Percentiles rank a stretch among this genome's conserved stretches.
Conservation (phyloP, 2,329 filamentous ascomycete species). For the Penicillium crustosum region DNA sequence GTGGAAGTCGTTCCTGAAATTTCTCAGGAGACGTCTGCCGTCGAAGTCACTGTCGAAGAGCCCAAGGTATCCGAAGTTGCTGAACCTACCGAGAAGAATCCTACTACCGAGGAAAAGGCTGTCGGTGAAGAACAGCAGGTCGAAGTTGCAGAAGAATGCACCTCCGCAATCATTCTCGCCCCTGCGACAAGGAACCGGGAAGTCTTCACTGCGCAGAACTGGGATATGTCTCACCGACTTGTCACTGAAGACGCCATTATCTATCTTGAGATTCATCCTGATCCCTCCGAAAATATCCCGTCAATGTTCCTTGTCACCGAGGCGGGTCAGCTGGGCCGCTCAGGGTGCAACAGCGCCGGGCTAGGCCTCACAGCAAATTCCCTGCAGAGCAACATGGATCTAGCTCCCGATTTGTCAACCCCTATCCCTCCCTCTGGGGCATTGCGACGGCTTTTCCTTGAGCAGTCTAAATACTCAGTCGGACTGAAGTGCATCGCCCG, state of each 20-base stretch:
- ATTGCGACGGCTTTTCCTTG: neutral
- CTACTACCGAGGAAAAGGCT: neutral
- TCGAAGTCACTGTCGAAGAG: slow-evolving; percentile 3
- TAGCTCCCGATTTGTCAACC: neutral
- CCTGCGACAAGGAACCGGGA: neutral
- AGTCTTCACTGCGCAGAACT: neutral
- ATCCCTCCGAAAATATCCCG: neutral
- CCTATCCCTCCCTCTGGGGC: neutral
- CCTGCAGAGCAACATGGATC: neutral
- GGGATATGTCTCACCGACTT: neutral
- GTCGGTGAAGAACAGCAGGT: neutral
- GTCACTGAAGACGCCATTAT: neutral
- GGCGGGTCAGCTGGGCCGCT: neutral
- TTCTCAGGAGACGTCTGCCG: slow-evolving; percentile 1
- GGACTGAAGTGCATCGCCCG: neutral
- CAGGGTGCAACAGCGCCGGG: neutral
- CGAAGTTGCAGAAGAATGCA: neutral
- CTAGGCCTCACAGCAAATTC: neutral
- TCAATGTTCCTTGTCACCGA: neutral
- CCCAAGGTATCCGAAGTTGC: neutral
- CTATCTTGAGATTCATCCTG: neutral
- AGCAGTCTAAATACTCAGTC: neutral
- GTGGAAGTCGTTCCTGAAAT: neutral
- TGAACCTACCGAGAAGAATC: neutral
- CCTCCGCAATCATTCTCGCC: neutral